Base-by-base conservation (phyloP, 1,139 yeast species). In the Pneumocystis carinii region DNA sequence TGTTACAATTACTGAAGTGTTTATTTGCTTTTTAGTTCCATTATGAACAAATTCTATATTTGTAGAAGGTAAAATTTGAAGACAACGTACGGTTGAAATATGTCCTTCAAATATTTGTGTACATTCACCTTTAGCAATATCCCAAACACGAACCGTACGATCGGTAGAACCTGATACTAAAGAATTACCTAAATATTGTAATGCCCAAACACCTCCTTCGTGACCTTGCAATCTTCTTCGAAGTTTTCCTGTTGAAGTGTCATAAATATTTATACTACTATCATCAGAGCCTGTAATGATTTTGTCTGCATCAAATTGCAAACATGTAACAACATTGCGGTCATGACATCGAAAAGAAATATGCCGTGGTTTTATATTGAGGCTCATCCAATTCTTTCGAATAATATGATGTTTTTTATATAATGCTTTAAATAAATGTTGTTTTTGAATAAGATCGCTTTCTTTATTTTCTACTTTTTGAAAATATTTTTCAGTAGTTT, bases 171-270 rank as follows among this genome's bases (percentile, higher is more conserved):
- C 97, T 67, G 94, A 85, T 0, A 90, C 95, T 58, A 90, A 76
- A 1, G 87, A 85, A 66, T 75, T 75, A n/a, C 88, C 88, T 63
- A 82, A 82, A 72, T 90, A 90, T 73, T 92, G 90, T 72, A 92
- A 78, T 0, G 98, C 97, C 99, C 99, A 92, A 10, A 94, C 98
- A 36, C 98, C 98, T 61, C 97, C 97, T 65, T 87, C 95, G 71
- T 92, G 98, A 14, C 97, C 97, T 63, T 80, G 79, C 62, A 92
- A 77, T 35, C 73, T 70, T 38, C 69, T 70, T 57, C 61, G 70
- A 60, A 85, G 77, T 60, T 77, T 77, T 4, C 97, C 97, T 0
- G 88, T 84, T 48, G 79, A 76, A 2, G 96, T 84, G 68, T 87
- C 85, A 72, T 89, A 90, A 10, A 94, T 84, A 66, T 88, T 84